Evolutionary conservation across 2,329 filamentous ascomycete genomes (phyloP), one percentile per base, ranked within the genome.

Genomic region (Pestalotiopsis sp.): DNA sequence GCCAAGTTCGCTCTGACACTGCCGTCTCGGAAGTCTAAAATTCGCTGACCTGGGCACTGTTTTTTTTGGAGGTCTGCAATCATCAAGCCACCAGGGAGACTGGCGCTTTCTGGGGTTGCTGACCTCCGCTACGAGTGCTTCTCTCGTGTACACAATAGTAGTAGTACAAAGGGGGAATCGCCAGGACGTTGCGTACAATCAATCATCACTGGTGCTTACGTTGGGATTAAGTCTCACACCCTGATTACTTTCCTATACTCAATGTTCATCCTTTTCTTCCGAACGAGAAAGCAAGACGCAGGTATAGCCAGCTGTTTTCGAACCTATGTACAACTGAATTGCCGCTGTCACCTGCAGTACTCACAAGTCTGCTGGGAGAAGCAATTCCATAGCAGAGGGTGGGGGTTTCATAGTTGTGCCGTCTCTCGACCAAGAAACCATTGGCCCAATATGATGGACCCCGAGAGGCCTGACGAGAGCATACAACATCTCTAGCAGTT

Each of bases 1-100:
- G 61, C 23, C 38, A 64, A 31, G 17, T 52, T 25, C 41, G 38
- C 40, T 64, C n/a, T 64, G 61, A 64, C 61, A 40, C 49, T 64
- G 61, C 25, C n/a, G 61, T 20, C 61, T 64, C 38, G 12, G 20
- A 45, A 31, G 41, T 25, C 12, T 64, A 38, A 64, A 38, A 64
- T 64, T 49, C 38, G 61, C 61, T 64, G 40, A 25, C 38, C 20
- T 20, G 36, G 57, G 57, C 36, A n/a, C 57, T 25, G 6, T 13
- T 59, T 59, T 25, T n/a, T 27, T n/a, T n/a, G 11, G 57, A 13
- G 27, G 57, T 27, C 20, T n/a, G 14, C 20, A n/a, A 59, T 52
- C 45, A 23, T 52, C 45, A 52, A 52, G 45, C 45, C 45, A 52
- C n/a, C 45, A 17, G 45, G 17, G 17, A n/a, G 17, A 52, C 20